phyloP scores from a whole-genome alignment of 2,329 filamentous ascomycete species.

The Aspergillus phoenicis region DNA sequence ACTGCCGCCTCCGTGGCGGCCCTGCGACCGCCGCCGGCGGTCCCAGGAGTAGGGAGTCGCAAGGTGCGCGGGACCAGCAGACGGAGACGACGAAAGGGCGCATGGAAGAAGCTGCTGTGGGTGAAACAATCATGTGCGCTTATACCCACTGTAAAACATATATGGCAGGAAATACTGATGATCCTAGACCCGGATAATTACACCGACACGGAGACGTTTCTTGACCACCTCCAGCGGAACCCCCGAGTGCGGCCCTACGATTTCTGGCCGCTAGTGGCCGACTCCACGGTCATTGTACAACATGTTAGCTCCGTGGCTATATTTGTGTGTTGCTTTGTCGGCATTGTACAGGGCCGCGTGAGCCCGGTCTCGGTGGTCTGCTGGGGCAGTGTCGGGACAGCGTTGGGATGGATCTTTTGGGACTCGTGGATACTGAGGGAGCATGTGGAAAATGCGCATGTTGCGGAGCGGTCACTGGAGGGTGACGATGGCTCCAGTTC shows the following conservation, averaged over 20 bases:
- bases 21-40: slow-evolving; percentile 44
- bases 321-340: slow-evolving; percentile 90
- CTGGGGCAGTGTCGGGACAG: slow-evolving; percentile 78
- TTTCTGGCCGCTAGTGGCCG: slow-evolving; percentile 94
- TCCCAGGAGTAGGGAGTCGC: slow-evolving; percentile 38
- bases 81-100: slow-evolving; percentile 69
- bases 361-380: slow-evolving; percentile 86
- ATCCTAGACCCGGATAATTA: slow-evolving; percentile 91
- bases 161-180: slow-evolving; percentile 1
- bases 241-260: slow-evolving; percentile 92
- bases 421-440: slow-evolving; percentile 84
- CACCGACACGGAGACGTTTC: slow-evolving; percentile 93
- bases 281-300: slow-evolving; percentile 95
- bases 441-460: slow-evolving; percentile 49
- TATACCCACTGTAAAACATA: background rate
- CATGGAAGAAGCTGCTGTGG: slow-evolving; percentile 97
- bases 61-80: slow-evolving; percentile 60
- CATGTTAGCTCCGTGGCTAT: slow-evolving; percentile 94
- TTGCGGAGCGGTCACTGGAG: slow-evolving; percentile 31
- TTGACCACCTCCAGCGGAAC: slow-evolving; percentile 93
- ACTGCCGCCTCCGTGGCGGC: slow-evolving; percentile 45
- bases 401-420: slow-evolving; percentile 87
- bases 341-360: slow-evolving; percentile 84
- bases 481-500: slow-evolving; percentile 46
- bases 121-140: slow-evolving; percentile 87